Evolutionary conservation across 805 yeast genomes (phyloP).

Genomic region (Torulaspora quercuum): DNA sequence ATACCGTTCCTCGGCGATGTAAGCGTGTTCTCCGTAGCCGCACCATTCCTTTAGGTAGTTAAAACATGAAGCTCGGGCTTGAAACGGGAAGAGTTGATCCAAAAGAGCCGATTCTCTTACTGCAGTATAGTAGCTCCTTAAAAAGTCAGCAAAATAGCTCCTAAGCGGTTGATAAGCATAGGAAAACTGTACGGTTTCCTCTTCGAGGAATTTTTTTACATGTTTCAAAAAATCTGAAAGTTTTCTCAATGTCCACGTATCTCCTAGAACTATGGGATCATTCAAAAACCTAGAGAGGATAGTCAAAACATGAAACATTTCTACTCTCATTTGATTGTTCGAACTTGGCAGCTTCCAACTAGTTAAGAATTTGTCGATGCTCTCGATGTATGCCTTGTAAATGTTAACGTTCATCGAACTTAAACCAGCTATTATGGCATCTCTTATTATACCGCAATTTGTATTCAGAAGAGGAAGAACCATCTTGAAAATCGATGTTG

Average conservation of each 20-base stretch:
- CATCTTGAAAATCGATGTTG: conserved; percentile 82
- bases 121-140: conserved; percentile 70
- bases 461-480: conserved; percentile 77
- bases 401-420: conserved; percentile 89
- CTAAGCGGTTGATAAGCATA: conserved; percentile 74
- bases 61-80: conserved; percentile 78
- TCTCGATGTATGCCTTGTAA: conserved; percentile 75
- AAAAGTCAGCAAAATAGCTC: conserved; percentile 75
- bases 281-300: conserved; percentile 63
- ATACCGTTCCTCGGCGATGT: conserved; percentile 65
- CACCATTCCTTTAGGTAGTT: conserved; percentile 90
- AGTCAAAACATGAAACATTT: conserved; percentile 70
- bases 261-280: conserved; percentile 50
- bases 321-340: conserved; percentile 53
- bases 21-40: conserved; percentile 70
- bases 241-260: conserved; percentile 64
- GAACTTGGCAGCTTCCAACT: conserved; percentile 52
- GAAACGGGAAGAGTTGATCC: conserved; percentile 73
- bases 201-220: conserved; percentile 56
- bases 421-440: conserved; percentile 84
- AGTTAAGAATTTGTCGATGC: conserved; percentile 57
- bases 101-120: conserved; percentile 41
- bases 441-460: conserved; percentile 65
- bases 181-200: conserved; percentile 55
- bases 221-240: conserved; percentile 60